phyloP scores from a whole-genome alignment of 805 yeast genomes.

The Candida railenensis region DNA sequence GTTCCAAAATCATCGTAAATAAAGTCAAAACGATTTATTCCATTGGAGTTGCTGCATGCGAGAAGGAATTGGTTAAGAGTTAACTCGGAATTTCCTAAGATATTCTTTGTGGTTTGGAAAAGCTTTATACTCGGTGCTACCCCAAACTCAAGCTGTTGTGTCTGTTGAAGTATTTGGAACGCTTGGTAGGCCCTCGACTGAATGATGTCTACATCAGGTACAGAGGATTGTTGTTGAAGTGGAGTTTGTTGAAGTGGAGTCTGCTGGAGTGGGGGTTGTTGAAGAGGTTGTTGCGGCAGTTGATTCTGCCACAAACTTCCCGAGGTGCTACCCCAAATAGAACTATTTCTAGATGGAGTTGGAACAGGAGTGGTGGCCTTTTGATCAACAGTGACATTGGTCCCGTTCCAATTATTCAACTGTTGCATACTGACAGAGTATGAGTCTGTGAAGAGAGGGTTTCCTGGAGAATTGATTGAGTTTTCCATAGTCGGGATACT shows the following conservation, averaged over 20 bases:
- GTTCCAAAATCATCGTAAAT: constrained; percentile 45
- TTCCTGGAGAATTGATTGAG: background rate
- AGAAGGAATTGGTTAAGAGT: constrained; percentile 32
- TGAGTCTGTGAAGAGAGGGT: background rate
- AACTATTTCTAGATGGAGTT: constrained; percentile 19
- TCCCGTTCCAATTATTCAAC: constrained; percentile 1
- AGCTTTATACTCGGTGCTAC: constrained; percentile 33
- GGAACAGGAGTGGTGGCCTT: constrained; percentile 6
- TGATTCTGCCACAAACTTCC: constrained; percentile 2
- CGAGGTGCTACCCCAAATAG: constrained; percentile 29
- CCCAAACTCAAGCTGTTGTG: constrained; percentile 36
- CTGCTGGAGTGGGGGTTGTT: constrained; percentile 5
- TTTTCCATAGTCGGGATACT: background rate
- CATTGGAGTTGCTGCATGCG: constrained; percentile 20
- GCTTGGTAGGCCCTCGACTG: constrained; percentile 44
- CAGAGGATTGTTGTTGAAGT: constrained; percentile 11
- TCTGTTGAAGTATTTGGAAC: constrained; percentile 31
- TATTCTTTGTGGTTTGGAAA: constrained; percentile 29
- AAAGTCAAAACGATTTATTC: constrained; percentile 37
- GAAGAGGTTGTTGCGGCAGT: background rate
- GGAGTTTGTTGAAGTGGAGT: background rate
- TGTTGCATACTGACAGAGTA: background rate
- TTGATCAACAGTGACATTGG: background rate
- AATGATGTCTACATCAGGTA: constrained; percentile 30
- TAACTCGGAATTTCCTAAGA: constrained; percentile 24